phyloP scores from a whole-genome alignment of 306 rosid genomes.

The Alnus glutinosa region DNA sequence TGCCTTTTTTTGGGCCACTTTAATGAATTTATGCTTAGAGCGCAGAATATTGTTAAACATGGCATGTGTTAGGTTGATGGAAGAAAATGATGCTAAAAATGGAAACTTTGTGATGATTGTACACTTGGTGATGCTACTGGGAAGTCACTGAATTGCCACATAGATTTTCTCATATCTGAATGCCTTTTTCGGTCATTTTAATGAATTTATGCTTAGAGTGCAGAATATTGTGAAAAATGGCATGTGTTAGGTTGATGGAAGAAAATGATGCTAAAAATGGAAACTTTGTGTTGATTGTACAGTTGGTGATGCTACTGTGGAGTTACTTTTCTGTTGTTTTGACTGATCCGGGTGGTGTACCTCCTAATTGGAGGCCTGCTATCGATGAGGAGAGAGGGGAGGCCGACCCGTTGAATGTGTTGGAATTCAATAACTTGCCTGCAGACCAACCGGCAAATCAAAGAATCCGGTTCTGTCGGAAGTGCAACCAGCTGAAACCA shows the following conservation, averaged over 20 bases:
- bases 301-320: slow-evolving; percentile 96
- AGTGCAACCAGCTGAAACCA: slow-evolving; percentile 86
- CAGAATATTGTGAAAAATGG: neutral
- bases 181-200: neutral
- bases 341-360: slow-evolving; percentile 93
- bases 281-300: slow-evolving; percentile 37
- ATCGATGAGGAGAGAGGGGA: slow-evolving; percentile 94
- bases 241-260: slow-evolving; percentile 13
- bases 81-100: slow-evolving; percentile 21
- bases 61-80: slow-evolving; percentile 10
- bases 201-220: neutral
- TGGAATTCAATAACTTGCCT: slow-evolving; percentile 51
- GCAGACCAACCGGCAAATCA: slow-evolving; percentile 49
- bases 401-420: slow-evolving; percentile 72
- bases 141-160: neutral
- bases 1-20: neutral
- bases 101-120: slow-evolving; percentile 29
- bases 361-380: slow-evolving; percentile 89
- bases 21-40: neutral
- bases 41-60: neutral
- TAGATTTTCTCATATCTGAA: neutral
- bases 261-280: slow-evolving; percentile 23
- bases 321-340: slow-evolving; percentile 93
- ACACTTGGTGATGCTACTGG: slow-evolving; percentile 81
- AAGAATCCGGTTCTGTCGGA: slow-evolving; percentile 75